Evolutionary conservation across 179 eudicot genomes (phyloP).

Genomic region (Gypsophila paniculata): DNA sequence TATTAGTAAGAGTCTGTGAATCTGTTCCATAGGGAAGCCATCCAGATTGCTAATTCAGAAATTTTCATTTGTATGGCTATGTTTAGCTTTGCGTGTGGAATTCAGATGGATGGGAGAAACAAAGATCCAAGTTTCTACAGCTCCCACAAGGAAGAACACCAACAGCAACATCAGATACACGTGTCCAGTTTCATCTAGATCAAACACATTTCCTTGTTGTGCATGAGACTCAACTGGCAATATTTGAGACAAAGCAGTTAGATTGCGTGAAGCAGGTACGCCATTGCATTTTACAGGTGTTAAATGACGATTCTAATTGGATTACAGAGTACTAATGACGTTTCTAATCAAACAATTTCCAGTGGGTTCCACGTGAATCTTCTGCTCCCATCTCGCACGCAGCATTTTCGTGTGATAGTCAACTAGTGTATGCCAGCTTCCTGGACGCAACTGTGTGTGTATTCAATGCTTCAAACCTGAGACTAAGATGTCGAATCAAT

Average conservation of each 20-base stretch:
- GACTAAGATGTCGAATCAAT: conserved; percentile 70
- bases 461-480: conserved; percentile 64
- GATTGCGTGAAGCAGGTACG: conserved; percentile 81
- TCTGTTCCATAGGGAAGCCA: no score
- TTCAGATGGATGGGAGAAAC: conserved; percentile 89
- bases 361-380: conserved; percentile 78
- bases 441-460: conserved; percentile 81
- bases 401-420: conserved; percentile 90
- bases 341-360: conserved; percentile 24
- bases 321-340: conserved; percentile 13
- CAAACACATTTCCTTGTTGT: conserved; percentile 84
- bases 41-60: no score
- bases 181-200: conserved; percentile 92
- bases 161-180: conserved; percentile 69
- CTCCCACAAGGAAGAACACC: conserved; percentile 72
- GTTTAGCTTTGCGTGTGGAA: conserved; percentile 88
- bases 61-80: no score
- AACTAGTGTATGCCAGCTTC: conserved; percentile 77
- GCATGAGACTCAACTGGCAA: conserved; percentile 83
- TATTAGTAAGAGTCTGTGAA: no score
- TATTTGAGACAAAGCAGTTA: conserved; percentile 71
- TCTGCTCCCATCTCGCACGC: conserved; percentile 83
- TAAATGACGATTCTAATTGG: no score
- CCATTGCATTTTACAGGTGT: no score
- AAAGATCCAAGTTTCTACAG: conserved; percentile 55